phyloP scores from a whole-genome alignment of 495 filamentous ascomycete species.

The Aspergillus cavernicola region DNA sequence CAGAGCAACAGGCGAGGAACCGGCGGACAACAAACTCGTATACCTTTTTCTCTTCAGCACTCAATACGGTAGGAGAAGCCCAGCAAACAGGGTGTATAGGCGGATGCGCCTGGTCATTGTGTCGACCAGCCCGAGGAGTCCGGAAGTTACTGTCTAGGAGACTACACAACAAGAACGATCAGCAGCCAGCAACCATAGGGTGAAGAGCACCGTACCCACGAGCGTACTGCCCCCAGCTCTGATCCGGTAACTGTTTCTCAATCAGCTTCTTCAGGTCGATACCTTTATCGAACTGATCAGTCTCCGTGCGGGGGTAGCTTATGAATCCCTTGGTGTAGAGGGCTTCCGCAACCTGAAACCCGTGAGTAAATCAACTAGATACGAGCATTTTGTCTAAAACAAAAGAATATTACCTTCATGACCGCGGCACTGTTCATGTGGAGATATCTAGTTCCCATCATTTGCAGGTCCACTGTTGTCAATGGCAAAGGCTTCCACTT shows the following conservation, averaged over 20 bases:
- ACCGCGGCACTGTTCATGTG: slow-evolving; percentile 80
- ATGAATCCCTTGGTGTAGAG: slow-evolving; percentile 95
- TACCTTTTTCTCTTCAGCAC: slow-evolving; percentile 64
- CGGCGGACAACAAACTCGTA: slow-evolving; percentile 95
- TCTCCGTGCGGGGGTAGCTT: slow-evolving; percentile 95
- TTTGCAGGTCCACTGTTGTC: slow-evolving; percentile 98
- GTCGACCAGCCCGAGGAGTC: slow-evolving; percentile 72
- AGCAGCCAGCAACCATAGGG: slow-evolving; percentile 5
- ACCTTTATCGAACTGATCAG: slow-evolving; percentile 87
- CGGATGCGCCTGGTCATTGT: slow-evolving; percentile 96
- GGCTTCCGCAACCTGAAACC: slow-evolving; percentile 63
- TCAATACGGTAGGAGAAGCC: slow-evolving; percentile 59
- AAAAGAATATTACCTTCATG: slow-evolving; percentile 57
- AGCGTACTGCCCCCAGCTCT: slow-evolving; percentile 78
- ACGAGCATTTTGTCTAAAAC: neutral
- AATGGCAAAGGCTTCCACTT: slow-evolving; percentile 92
- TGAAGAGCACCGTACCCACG: slow-evolving; percentile 42
- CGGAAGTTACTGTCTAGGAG: slow-evolving; percentile 76
- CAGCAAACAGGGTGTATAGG: slow-evolving; percentile 92
- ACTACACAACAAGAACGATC: slow-evolving; percentile 25
- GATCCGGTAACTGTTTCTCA: slow-evolving; percentile 75
- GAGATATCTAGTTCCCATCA: slow-evolving; percentile 84
- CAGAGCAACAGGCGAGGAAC: slow-evolving; percentile 94
- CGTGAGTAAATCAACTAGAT: slow-evolving; percentile 8
- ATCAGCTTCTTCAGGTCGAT: slow-evolving; percentile 81